Conservation (phyloP, 768 basidiomycete genomes). For the Lactarius psammicola region DNA sequence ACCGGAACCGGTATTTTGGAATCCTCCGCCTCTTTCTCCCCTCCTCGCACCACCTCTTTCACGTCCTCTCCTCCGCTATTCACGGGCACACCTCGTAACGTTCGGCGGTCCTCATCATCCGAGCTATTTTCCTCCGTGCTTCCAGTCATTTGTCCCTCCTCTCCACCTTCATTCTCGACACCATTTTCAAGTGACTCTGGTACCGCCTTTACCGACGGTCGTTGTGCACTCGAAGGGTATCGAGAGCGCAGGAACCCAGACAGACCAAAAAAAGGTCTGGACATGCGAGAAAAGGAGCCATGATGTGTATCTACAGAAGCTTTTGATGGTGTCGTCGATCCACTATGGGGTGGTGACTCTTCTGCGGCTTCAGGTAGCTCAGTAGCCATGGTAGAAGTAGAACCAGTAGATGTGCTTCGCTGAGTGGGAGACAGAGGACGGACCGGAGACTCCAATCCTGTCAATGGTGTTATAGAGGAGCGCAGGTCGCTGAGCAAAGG, state of each 20-base stretch:
- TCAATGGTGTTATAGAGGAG: conserved; percentile 9
- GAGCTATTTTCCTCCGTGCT: neutral
- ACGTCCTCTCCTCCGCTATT: conserved; percentile 4
- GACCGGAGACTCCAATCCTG: conserved; percentile 19
- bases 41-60: conserved; percentile 6
- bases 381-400: conserved; percentile 5
- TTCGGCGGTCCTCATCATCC: conserved; percentile 15
- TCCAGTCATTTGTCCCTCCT: conserved; percentile 27
- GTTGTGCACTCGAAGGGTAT: conserved; percentile 47
- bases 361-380: conserved; percentile 37
- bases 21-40: conserved; percentile 10
- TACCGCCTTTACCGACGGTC: conserved; percentile 30
- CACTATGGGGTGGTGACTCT: conserved; percentile 50
- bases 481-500: neutral
- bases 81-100: conserved; percentile 34
- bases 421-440: conserved; percentile 8
- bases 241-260: conserved; percentile 62
- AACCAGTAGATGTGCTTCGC: neutral
- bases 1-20: neutral
- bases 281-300: conserved; percentile 37
- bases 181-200: conserved; percentile 30
- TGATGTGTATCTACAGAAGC: conserved; percentile 26
- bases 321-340: conserved; percentile 55
- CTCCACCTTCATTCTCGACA: conserved; percentile 23
- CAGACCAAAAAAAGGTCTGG: conserved; percentile 46